Base-by-base conservation (phyloP, 257 asterid genomes). In the Fraxinus pennsylvanica region DNA sequence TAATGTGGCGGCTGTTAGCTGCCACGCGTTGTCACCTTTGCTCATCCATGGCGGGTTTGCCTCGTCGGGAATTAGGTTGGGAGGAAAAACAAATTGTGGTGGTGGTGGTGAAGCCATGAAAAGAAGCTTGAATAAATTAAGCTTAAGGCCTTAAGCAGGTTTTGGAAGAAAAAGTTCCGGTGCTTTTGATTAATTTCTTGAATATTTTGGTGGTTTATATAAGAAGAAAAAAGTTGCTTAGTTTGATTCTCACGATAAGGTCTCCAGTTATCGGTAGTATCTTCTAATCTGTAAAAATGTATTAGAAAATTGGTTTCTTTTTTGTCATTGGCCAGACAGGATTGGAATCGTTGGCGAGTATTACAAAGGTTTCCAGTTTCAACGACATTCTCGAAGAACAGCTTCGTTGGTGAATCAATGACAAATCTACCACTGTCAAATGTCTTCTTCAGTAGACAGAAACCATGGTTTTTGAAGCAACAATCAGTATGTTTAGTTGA, bases 1-100 rank as follows among this genome's bases (percentile, higher is more conserved):
- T 0, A 91, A 74, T 0, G 96, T 88, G 8, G 92, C 94, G 0
- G 92, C 93, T 0, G 86, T 86, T 50, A 91, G 89, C 73, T 91
- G 96, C 93, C 96, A 88, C 45, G 92, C 92, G 61, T 89, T 91
- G 84, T 91, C 93, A 0, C 88, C 93, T 74, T 87, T 91, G 91
- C 75, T 89, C 90, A 89, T 74, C 93, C 93, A 91, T 0, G 52
- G 32, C 0, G 93, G 96, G 45, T 84, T 84, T 6, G 89, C 87
- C 0, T 43, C 76, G 33, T 80, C 84, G 0, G 87, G 75, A 0
- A 0, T 1, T 45, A 91, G 61, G 73, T 86, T 87, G 1, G 78
- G 0, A 4, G 92, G 94, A 68, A 88, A 81, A 33, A 77, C 19
- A 32, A 79, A 76, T 1, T 14, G 0, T 5, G 73, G 68, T 27